Base-by-base conservation (phyloP, 2,329 filamentous ascomycete species). In the Phaeosphaeria sp. region DNA sequence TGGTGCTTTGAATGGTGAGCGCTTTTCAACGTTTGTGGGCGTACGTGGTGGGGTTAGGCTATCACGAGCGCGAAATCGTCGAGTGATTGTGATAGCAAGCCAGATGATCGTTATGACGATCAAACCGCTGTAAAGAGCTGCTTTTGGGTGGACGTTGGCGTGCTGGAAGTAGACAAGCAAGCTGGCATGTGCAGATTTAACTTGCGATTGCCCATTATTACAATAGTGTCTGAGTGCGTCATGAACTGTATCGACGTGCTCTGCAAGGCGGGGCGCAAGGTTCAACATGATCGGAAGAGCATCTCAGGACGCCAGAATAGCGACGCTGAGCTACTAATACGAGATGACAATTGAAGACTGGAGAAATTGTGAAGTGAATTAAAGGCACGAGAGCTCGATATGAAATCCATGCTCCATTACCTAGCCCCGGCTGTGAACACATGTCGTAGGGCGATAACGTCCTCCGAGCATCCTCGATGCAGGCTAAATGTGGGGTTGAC, bases 1-100 rank as follows among this genome's bases (percentile, higher is more conserved):
- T 5, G 74, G 62, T 55, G 77, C 56, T 67, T 77, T 77, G 54
- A 69, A 72, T 17, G 61, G 60, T 41, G 67, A 67, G 5, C 77
- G 76, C 58, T 83, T 84, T 64, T 85, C 81, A 7, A 79, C 73
- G 64, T 82, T 79, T 2, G 82, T 36, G 30, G 30, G 79, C 1
- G 79, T 73, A n/a, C 54, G 61, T 13, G 74, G 65, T 27, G 55
- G 56, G 4, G 60, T 53, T 23, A 53, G 46, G 23, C 48, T 1
- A n/a, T 48, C 42, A 11, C 55, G 55, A 17, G 33, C 67, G 39
- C 57, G 73, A 48, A 76, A 67, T 55, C 68, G 73, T n/a, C 64
- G 66, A 1, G 72, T 62, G 3, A 72, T 30, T 15, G 67, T 58
- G 7, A 68, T 47, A 13, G 64, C 43, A 47, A 73, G 50, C 69